Evolutionary conservation across 768 basidiomycete genomes (phyloP).

Genomic region (Rhodotorula paludigena): DNA sequence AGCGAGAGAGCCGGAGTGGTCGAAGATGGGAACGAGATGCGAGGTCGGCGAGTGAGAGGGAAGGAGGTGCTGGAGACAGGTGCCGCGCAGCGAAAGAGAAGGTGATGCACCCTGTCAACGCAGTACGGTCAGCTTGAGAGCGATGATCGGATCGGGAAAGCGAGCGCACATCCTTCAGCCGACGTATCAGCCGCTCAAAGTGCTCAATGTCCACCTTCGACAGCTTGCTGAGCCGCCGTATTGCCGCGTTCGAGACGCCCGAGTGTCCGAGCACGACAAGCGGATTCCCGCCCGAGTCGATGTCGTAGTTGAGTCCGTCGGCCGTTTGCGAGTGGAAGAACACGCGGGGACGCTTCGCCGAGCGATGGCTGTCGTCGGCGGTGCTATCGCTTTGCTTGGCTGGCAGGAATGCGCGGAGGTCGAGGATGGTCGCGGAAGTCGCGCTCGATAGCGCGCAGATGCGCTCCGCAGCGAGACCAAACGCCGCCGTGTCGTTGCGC

Average conservation of each 20-base stretch:
- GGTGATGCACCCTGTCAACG: too few relatives aligned
- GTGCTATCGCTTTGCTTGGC: not conserved
- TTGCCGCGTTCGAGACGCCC: not conserved
- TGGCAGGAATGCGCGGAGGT: not conserved
- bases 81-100: not conserved
- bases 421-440: not conserved
- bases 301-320: not conserved
- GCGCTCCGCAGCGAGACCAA: not conserved
- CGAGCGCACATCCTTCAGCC: not conserved
- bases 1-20: not conserved
- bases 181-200: not conserved
- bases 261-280: not conserved
- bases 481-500: not conserved
- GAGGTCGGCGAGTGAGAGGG: not conserved
- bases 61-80: not conserved
- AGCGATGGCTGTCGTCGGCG: not conserved
- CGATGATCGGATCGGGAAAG: too few relatives aligned
- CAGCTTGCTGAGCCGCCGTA: not conserved
- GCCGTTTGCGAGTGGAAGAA: not conserved
- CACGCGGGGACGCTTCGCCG: not conserved
- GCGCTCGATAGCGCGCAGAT: not conserved
- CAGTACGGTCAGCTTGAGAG: too few relatives aligned
- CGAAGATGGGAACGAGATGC: constrained; percentile 11
- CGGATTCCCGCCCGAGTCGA: not conserved
- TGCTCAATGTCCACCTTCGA: not conserved